Percentiles rank a stretch among this genome's conserved stretches.
Evolutionary conservation across 805 yeast species (phyloP).

Genomic region (Starmerella floris): DNA sequence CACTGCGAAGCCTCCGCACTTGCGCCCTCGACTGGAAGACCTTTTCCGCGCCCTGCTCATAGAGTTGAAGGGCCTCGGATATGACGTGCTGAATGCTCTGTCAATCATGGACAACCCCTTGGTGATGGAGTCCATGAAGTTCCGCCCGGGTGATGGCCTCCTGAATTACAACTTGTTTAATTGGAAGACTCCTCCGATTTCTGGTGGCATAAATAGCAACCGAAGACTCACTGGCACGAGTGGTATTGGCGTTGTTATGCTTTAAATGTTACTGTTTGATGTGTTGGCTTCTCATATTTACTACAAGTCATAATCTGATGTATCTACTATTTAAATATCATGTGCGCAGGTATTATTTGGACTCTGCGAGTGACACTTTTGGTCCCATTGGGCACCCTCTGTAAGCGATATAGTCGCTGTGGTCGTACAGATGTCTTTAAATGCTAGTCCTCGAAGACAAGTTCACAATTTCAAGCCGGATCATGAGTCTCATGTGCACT

Average conservation of each 20-base stretch:
- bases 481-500: no score
- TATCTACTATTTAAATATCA: no score
- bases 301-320: no score
- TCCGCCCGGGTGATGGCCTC: slow-evolving; percentile 88
- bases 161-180: slow-evolving; percentile 86
- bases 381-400: no score
- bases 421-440: no score
- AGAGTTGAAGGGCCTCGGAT: slow-evolving; percentile 49
- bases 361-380: no score
- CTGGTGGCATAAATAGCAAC: slow-evolving; percentile 59
- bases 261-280: no score
- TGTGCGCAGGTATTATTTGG: no score
- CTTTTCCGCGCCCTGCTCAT: slow-evolving; percentile 66
- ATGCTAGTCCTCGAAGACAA: no score
- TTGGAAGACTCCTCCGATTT: slow-evolving; percentile 65
- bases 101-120: slow-evolving; percentile 80
- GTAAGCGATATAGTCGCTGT: no score
- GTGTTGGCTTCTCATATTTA: no score
- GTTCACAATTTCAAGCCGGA: no score
- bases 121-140: slow-evolving; percentile 69
- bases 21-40: slow-evolving; percentile 46
- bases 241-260: slow-evolving; percentile 82
- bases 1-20: slow-evolving; percentile 36
- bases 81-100: slow-evolving; percentile 89
- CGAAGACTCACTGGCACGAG: slow-evolving; percentile 47